Evolutionary conservation across 2,329 filamentous ascomycete species (phyloP).

Genomic region (Lecanicillium sp.): DNA sequence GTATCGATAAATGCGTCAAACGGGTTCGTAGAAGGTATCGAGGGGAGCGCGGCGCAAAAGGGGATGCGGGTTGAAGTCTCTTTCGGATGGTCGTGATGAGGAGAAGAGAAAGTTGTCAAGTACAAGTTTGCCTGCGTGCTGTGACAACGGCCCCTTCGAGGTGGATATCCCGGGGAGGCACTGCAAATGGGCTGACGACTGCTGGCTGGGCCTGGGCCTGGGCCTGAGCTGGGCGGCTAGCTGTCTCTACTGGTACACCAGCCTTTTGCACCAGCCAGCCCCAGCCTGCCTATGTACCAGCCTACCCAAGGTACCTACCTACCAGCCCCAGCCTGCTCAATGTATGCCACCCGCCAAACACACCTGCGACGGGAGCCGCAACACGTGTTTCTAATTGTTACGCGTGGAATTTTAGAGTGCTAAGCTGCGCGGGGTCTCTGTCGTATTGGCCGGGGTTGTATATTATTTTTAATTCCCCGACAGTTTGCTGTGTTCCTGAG

Average conservation of each 20-base stretch:
- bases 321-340: neutral
- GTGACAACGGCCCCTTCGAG: slow-evolving; percentile 3
- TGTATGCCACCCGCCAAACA: slow-evolving; percentile 2
- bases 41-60: too few relatives aligned
- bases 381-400: neutral
- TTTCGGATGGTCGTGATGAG: neutral
- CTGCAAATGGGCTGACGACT: slow-evolving; percentile 6
- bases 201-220: neutral
- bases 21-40: too few relatives aligned
- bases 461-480: neutral
- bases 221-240: neutral
- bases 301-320: too few relatives aligned
- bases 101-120: slow-evolving; percentile 3
- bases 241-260: neutral
- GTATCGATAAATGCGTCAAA: too few relatives aligned
- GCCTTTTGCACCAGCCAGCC: neutral
- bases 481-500: neutral
- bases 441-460: too few relatives aligned
- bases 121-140: slow-evolving; percentile 6
- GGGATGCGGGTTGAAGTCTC: too few relatives aligned
- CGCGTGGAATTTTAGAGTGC: neutral
- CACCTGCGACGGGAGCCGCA: slow-evolving; percentile 7
- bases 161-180: slow-evolving; percentile 8
- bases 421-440: too few relatives aligned
- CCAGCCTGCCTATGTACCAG: too few relatives aligned